Base-by-base conservation (phyloP, 1,139 yeast genomes). In the Yamadazyma jaroonii region DNA sequence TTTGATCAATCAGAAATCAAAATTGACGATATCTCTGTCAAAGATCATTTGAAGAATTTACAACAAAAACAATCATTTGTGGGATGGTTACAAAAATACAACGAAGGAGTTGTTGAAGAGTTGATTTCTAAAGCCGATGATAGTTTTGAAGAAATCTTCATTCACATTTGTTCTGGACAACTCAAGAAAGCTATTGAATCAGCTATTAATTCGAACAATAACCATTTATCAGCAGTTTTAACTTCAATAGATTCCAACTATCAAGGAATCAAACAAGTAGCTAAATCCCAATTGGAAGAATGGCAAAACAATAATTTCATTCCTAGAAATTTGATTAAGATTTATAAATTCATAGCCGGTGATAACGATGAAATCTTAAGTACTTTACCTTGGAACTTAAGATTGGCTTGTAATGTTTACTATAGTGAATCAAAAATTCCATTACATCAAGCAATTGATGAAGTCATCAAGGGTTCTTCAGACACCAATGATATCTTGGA, bases 171-270 rank as follows among this genome's bases (percentile, higher is more conserved):
- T 32, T 67, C 76, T 4, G 81, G 85, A 35, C 75, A 81, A 38
- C 54, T 87, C 31, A 63, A 72, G 9, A 65, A 67, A 24, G 97
- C 97, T 1, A 70, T 84, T 7, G 65, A 67, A 27, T 45, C 64
- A 1, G 89, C 96, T 0, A 60, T 81, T 4, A 64, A 71, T 15
- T 60, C 83, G 0, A 72, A 72, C 9, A 84, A 84, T 50, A 61
- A 74, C 8, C 96, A 89, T 56, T 60, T 90, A 25, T 79, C 95
- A 0, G 79, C 77, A 0, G 52, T 87, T 21, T 59, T 90, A n/a
- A 74, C 96, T 0, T 61, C 85, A 35, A 60, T 84, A 10, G 95
- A 86, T 30, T 76, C 92, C 0, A 81, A 83, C 46, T 85, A 81
- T 48, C 68, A 69, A 1, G 65, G 71, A 1, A 80, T 84, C 1